Percentiles rank a stretch among this genome's conserved stretches.
phyloP scores from a whole-genome alignment of 2,329 filamentous ascomycete species.

The Colletotrichum eremochloae region DNA sequence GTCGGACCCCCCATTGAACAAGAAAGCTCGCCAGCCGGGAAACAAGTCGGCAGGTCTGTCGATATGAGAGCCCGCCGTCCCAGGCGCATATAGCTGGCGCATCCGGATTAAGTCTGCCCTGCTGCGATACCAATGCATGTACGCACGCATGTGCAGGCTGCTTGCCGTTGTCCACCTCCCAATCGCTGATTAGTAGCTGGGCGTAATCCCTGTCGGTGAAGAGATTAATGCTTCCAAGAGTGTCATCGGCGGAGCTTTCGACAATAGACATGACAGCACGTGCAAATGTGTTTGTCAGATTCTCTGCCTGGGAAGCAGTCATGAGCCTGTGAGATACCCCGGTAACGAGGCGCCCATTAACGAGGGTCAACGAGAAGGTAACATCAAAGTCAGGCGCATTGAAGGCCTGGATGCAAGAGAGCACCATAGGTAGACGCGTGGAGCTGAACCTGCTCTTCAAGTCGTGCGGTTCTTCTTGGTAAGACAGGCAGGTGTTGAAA shows the following conservation, averaged over 20 bases:
- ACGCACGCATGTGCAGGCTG: conserved; percentile 58
- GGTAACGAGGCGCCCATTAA: conserved; percentile 56
- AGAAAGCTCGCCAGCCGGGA: conserved; percentile 61
- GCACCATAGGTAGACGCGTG: conserved; percentile 46
- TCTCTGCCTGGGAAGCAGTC: conserved; percentile 58
- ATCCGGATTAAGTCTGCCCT: conserved; percentile 55
- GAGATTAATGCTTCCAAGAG: conserved; percentile 62
- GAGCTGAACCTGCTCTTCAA: conserved; percentile 52
- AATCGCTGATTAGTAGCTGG: conserved; percentile 67
- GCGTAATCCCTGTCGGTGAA: conserved; percentile 69
- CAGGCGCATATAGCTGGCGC: conserved; percentile 58
- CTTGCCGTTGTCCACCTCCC: conserved; percentile 54
- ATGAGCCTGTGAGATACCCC: conserved; percentile 61
- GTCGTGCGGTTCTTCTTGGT: conserved; percentile 56
- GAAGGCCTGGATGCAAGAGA: conserved; percentile 54
- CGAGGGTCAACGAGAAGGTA: conserved; percentile 59
- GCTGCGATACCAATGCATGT: conserved; percentile 60
- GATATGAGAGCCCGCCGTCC: conserved; percentile 60
- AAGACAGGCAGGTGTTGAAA: conserved; percentile 66
- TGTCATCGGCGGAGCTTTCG: conserved; percentile 55
- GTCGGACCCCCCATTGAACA: conserved; percentile 61
- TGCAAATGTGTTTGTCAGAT: conserved; percentile 66
- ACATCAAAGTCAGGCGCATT: conserved; percentile 63
- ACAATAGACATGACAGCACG: conserved; percentile 63
- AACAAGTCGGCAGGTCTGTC: conserved; percentile 55